Percentiles rank a stretch among this genome's conserved stretches.
Evolutionary conservation across 768 basidiomycete species (phyloP).

Genomic region (Hydnomerulius pinastri): DNA sequence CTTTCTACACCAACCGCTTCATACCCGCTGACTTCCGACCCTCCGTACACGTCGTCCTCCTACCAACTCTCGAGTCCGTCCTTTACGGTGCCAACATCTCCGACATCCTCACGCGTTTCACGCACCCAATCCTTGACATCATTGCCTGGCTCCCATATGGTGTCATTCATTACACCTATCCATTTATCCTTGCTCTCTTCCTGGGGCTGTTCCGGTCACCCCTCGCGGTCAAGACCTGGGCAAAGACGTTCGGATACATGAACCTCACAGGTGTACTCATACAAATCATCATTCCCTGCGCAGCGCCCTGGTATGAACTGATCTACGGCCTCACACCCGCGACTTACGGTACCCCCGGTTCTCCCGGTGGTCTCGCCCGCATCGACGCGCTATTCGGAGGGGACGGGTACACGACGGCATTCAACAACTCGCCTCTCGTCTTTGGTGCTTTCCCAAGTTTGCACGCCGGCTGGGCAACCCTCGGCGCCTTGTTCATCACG

Average conservation of each 20-base stretch:
- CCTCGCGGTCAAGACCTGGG: slow-evolving; percentile 82
- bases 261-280: slow-evolving; percentile 85
- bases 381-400: slow-evolving; percentile 87
- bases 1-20: slow-evolving; percentile 85
- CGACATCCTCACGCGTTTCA: slow-evolving; percentile 93
- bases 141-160: slow-evolving; percentile 97
- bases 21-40: slow-evolving; percentile 80
- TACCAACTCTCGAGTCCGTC: slow-evolving; percentile 93
- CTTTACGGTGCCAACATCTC: slow-evolving; percentile 98
- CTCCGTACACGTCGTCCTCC: slow-evolving; percentile 83
- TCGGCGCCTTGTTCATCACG: slow-evolving; percentile 89
- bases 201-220: slow-evolving; percentile 90
- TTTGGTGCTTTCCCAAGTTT: slow-evolving; percentile 97
- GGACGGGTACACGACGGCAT: slow-evolving; percentile 73
- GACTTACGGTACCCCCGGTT: slow-evolving; percentile 88
- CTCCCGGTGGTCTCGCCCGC: slow-evolving; percentile 88
- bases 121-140: slow-evolving; percentile 89
- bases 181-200: slow-evolving; percentile 83
- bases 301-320: slow-evolving; percentile 97
- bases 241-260: slow-evolving; percentile 87
- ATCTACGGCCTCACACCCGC: slow-evolving; percentile 96
- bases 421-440: slow-evolving; percentile 87
- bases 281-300: slow-evolving; percentile 89
- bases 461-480: slow-evolving; percentile 87
- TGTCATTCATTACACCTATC: slow-evolving; percentile 85